Evolutionary conservation across 345 rosid species (phyloP).

Genomic region (Gossypium mustelinum): DNA sequence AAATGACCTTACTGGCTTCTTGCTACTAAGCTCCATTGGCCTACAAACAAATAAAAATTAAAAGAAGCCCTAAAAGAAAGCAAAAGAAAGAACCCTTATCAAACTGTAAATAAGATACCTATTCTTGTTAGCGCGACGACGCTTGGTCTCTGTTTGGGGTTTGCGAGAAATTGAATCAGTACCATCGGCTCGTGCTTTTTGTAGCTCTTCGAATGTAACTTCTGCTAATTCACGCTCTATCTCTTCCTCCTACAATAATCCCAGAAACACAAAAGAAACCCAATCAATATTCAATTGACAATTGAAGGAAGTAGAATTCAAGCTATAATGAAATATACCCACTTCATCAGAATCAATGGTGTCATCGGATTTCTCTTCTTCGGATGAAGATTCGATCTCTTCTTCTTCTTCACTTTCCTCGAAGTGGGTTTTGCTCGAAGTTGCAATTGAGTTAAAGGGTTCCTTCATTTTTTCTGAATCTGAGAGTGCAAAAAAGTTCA

Average conservation of each 20-base stretch:
- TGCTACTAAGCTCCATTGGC: constrained; percentile 71
- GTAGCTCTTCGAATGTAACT: constrained; percentile 76
- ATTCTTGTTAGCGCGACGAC: constrained; percentile 66
- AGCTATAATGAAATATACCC: constrained; percentile 6
- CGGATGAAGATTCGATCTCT: constrained; percentile 19
- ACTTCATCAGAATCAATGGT: constrained; percentile 25
- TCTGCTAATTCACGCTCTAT: constrained; percentile 60
- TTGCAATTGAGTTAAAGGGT: not conserved
- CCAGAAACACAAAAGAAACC: not conserved
- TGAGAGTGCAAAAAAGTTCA: not conserved
- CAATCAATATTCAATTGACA: not conserved
- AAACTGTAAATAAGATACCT: constrained; percentile 30
- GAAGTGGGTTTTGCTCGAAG: constrained; percentile 27
- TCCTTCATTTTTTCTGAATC: constrained; percentile 27
- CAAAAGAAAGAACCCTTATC: not conserved
- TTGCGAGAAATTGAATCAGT: constrained; percentile 41
- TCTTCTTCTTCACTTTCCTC: constrained; percentile 25
- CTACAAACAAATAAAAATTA: constrained; percentile 24
- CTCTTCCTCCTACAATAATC: constrained; percentile 48
- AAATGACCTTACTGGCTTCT: constrained; percentile 69
- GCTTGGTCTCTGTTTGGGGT: constrained; percentile 34
- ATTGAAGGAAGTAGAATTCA: not conserved
- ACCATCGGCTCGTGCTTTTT: constrained; percentile 65
- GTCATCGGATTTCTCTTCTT: constrained; percentile 26
- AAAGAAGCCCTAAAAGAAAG: not conserved